A percentile compares a stretch with the other conserved stretches of the same genome.
These are phyloP conservation scores for Prunus salicina DNA, from an alignment of 306 rosid genomes.

Conservation along the genomic window DNA sequence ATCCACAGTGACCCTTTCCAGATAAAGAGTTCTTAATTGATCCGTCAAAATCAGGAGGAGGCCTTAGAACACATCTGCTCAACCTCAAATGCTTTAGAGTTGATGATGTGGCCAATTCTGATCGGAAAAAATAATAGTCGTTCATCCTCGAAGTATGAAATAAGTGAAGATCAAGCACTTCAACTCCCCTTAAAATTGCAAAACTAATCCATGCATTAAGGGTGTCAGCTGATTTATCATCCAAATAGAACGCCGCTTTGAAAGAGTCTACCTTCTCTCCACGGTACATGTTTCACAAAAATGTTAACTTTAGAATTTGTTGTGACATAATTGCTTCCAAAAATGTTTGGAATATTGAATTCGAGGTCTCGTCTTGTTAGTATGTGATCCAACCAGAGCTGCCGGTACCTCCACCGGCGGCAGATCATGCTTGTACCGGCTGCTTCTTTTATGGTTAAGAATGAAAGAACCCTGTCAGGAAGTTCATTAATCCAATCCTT, in stretches of 20 bases:
- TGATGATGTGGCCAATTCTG: neutral
- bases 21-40: neutral
- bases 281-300: neutral
- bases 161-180: neutral
- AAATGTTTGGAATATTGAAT: neutral
- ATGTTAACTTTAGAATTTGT: neutral
- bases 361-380: neutral
- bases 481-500: no score
- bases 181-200: neutral
- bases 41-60: neutral
- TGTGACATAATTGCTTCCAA: neutral
- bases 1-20: neutral
- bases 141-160: no score
- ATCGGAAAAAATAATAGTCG: neutral
- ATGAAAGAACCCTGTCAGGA: no score
- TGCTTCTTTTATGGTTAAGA: slow-evolving; percentile 1
- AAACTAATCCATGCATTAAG: neutral
- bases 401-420: neutral
- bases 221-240: neutral
- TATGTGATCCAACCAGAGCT: neutral
- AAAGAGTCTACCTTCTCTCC: neutral
- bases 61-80: neutral
- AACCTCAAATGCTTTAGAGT: neutral
- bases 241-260: neutral
- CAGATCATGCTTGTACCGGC: neutral